Evolutionary conservation across 306 rosid species (phyloP), one percentile per base, ranked within the genome.

Genomic region (Notholithocarpus densiflorus): DNA sequence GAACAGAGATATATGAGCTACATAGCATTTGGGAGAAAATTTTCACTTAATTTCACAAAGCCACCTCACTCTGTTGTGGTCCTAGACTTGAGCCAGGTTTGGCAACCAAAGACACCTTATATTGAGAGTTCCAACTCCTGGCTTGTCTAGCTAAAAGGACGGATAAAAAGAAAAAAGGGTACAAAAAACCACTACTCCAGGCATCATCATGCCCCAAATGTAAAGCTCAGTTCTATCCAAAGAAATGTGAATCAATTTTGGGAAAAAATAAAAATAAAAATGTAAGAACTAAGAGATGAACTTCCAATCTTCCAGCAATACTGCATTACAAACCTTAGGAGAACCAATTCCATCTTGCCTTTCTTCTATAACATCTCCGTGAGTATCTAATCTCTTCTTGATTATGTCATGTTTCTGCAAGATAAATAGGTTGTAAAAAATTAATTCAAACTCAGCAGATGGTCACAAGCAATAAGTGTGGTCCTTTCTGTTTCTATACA

Each of bases 331-430:
- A 83, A 93, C 99, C 94, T 91, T 91, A 76, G 97, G 97, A 37
- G 93, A 82, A 81, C 99, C 99, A 73, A 96, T 96, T 72, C 92
- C 98, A 8, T 93, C 99, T 43, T 87, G 98, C 85, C 91, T 89
- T 77, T 90, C 73, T 87, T 91, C 99, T 77, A 96, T 96, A 59
- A 87, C 99, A 82, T 93, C 89, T 69, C 99, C 99, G 75, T 90
- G 89, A 65, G 92, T 73, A 70, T 96, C 97, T 85, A 96, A 64
- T 75, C 99, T 91, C 81, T 96, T 96, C 85, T 96, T 96, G 79
- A 96, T 84, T 78, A 96, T 87, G 82, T 96, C 98, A 86, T 96
- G 99, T 87, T 71, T 96, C 99, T 96, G 89, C 78, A 82, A 80
- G 64, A 51, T 56, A 55, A 26, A 79, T 18, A 81, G 75, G 75